phyloP scores from a whole-genome alignment of 1,284 basidiomycete species.

The Vanrija humicola region DNA sequence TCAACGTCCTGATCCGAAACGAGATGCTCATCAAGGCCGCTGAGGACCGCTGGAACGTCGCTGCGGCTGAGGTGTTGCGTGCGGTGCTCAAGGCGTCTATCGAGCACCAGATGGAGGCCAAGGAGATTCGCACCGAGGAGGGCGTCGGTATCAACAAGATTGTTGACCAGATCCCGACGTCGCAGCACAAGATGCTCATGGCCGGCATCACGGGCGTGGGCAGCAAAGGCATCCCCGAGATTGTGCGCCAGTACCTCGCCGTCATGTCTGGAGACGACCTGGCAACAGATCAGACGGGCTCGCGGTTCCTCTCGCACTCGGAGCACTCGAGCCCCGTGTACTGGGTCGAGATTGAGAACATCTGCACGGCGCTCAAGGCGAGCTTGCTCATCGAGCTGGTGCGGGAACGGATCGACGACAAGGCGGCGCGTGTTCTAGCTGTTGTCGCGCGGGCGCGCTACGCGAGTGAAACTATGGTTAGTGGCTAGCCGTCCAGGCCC shows the following conservation, averaged over 20 bases:
- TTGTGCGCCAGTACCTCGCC: constrained; percentile 33
- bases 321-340: constrained; percentile 56
- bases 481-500: constrained; percentile 22
- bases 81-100: constrained; percentile 68
- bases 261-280: constrained; percentile 40
- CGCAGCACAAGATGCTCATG: constrained; percentile 21
- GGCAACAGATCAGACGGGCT: constrained; percentile 15
- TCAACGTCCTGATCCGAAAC: constrained; percentile 83
- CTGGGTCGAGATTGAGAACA: constrained; percentile 74
- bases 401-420: constrained; percentile 76
- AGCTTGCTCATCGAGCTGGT: constrained; percentile 75
- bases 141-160: constrained; percentile 32
- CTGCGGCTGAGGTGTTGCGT: constrained; percentile 66
- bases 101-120: constrained; percentile 58
- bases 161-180: constrained; percentile 25
- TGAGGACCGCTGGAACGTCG: constrained; percentile 70
- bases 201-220: constrained; percentile 29
- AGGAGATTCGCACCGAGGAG: constrained; percentile 28
- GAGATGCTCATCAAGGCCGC: constrained; percentile 71
- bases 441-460: constrained; percentile 85
- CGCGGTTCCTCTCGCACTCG: constrained; percentile 57
- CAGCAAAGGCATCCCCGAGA: constrained; percentile 26
- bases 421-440: constrained; percentile 77
- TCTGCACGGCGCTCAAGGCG: constrained; percentile 66
- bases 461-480: constrained; percentile 89